Evolutionary conservation across 2,329 filamentous ascomycete genomes (phyloP), one percentile per base, ranked within the genome.

Genomic region (Metarhizium humberi): DNA sequence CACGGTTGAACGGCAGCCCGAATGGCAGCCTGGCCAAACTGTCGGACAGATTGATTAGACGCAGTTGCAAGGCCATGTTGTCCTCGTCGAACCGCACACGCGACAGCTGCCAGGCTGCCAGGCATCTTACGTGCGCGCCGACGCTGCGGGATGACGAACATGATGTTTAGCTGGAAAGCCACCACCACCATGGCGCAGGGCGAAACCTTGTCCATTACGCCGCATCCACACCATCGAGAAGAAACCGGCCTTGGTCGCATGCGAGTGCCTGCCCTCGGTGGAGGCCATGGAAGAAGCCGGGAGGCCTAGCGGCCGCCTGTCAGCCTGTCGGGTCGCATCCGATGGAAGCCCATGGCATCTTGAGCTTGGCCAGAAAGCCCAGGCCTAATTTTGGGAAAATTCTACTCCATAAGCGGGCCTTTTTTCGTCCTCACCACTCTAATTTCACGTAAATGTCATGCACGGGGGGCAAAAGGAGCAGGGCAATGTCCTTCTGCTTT

Each of bases 301-400:
- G 63, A 67, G 52, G 53, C 18, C 8, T 52, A 51, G 57, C 58
- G 49, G 56, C 51, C 52, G 60, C 60, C 64, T 16, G 16, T 38
- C 43, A 66, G 57, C 66, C 64, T 64, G 62, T 68, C 66, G 66
- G 64, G 63, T 62, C 51, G 49, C 60, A 60, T 51, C 64, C 65
- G 52, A 48, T 47, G 40, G n/a, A 16, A 40, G 42, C 40, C 49
- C 34, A 53, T 46, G 40, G 40, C 13, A 36, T 36, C 34, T 36
- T 36, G 34, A 13, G 25, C 25, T 25, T 25, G 25, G 25, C 25
- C 25, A 25, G 25, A 25, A 25, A 25, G 25, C 25, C 34, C 34
- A 36, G 13, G 34, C 34, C 34, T 13, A 13, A 8, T 36, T 13
- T 36, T 36, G 7, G 34, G 34, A 36, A 36, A 36, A 36, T 43